Evolutionary conservation across 2,329 filamentous ascomycete species (phyloP).

Genomic region (Stagonosporopsis tanaceti): DNA sequence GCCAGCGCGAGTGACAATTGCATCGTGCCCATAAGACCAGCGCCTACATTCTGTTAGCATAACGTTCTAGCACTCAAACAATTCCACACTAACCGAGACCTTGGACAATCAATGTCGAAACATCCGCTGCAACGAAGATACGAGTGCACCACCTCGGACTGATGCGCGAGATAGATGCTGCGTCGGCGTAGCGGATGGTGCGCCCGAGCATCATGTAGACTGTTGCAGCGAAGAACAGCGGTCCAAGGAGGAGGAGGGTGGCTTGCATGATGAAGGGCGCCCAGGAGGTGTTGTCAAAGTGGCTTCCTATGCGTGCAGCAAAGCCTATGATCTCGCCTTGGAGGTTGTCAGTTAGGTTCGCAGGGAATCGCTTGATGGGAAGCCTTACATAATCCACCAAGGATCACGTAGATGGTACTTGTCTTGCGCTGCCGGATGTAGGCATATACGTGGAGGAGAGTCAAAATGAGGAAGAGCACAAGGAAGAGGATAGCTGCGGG

Average conservation of each 20-base stretch:
- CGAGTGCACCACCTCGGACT: constrained; percentile 41
- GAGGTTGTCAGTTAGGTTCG: background rate
- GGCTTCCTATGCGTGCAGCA: constrained; percentile 49
- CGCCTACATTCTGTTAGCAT: constrained; percentile 27
- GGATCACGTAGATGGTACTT: constrained; percentile 34
- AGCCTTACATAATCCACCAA: constrained; percentile 39
- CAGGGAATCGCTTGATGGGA: background rate
- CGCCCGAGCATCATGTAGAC: constrained; percentile 58
- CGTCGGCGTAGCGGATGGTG: constrained; percentile 44
- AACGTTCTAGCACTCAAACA: background rate
- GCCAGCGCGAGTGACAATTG: constrained; percentile 40
- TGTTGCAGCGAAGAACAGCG: constrained; percentile 56
- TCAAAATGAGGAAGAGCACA: constrained; percentile 33
- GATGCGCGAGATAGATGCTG: constrained; percentile 37
- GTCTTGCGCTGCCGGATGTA: constrained; percentile 9
- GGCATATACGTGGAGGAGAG: constrained; percentile 27
- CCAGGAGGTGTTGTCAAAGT: constrained; percentile 47
- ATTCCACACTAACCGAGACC: constrained; percentile 33
- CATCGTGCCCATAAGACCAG: constrained; percentile 46
- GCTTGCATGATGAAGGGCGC: constrained; percentile 54
- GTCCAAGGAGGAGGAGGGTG: constrained; percentile 54
- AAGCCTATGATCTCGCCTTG: constrained; percentile 55
- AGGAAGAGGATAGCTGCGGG: constrained; percentile 35
- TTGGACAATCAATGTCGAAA: constrained; percentile 41
- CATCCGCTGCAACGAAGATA: constrained; percentile 40